Conservation (phyloP, 495 filamentous ascomycete genomes). For the Xylaria nigripes region DNA sequence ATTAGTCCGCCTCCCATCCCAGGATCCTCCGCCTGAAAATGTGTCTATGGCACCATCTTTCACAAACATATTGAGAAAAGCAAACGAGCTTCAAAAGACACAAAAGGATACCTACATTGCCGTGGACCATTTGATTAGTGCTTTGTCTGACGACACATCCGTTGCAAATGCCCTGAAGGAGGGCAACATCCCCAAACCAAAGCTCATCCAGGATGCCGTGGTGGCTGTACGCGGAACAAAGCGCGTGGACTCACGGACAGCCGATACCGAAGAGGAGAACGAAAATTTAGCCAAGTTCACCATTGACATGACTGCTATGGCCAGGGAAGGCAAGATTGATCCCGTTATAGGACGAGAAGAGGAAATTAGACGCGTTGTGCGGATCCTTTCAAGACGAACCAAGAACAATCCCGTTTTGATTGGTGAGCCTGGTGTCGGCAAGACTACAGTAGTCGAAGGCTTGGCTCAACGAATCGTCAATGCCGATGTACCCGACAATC, state of each 20-base stretch:
- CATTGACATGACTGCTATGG: conserved; percentile 92
- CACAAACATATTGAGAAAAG: conserved; percentile 68
- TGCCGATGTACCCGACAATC: conserved; percentile 85
- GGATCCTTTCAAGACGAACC: conserved; percentile 85
- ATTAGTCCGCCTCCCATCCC: conserved; percentile 81
- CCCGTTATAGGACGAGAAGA: conserved; percentile 97
- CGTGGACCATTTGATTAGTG: conserved; percentile 84
- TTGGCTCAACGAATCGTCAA: conserved; percentile 95
- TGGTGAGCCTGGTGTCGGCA: conserved; percentile 95
- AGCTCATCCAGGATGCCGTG: conserved; percentile 79
- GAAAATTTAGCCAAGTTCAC: conserved; percentile 97
- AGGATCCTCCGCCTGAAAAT: conserved; percentile 87
- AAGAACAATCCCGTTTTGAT: conserved; percentile 97
- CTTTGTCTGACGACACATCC: conserved; percentile 66
- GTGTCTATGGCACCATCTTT: conserved; percentile 74
- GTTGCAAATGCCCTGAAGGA: conserved; percentile 71
- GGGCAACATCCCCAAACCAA: conserved; percentile 83
- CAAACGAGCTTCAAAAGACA: conserved; percentile 86
- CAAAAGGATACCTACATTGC: conserved; percentile 94
- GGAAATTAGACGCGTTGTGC: conserved; percentile 88
- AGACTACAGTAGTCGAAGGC: conserved; percentile 96
- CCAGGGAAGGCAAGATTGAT: conserved; percentile 93
- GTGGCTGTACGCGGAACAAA: conserved; percentile 83
- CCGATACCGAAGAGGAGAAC: conserved; percentile 80
- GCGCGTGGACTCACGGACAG: conserved; percentile 89